Conservation (phyloP, 1,284 basidiomycete genomes). For the Apiotrichum sp. region DNA sequence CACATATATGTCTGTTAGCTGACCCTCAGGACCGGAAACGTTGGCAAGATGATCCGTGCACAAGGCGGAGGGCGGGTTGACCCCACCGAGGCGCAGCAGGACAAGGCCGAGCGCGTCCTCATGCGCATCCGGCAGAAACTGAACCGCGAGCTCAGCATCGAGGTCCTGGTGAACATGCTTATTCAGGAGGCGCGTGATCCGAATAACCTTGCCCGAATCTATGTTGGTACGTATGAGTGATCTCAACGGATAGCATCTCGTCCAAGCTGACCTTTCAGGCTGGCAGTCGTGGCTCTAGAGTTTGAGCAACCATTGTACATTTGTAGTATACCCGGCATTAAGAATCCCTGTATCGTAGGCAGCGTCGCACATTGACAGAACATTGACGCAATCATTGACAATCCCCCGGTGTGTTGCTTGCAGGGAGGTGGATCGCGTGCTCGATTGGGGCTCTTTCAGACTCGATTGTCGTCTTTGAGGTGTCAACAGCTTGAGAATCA, state of each 20-base stretch:
- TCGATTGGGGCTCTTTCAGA: too few relatives aligned
- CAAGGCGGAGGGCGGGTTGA: constrained; percentile 26
- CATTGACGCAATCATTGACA: too few relatives aligned
- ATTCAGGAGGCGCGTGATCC: constrained; percentile 81
- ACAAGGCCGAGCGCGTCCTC: constrained; percentile 85
- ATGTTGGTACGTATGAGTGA: constrained; percentile 50
- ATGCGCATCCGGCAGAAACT: constrained; percentile 72
- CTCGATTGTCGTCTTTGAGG: too few relatives aligned
- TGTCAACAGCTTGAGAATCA: too few relatives aligned
- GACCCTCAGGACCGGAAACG: constrained; percentile 54
- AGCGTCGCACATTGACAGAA: too few relatives aligned
- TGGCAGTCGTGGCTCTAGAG: constrained; percentile 23
- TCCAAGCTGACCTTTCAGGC: constrained; percentile 4
- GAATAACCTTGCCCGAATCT: constrained; percentile 72
- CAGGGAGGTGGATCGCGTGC: too few relatives aligned
- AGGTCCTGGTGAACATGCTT: constrained; percentile 89
- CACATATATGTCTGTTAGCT: background rate
- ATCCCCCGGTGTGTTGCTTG: too few relatives aligned
- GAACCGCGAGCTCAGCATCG: constrained; percentile 75
- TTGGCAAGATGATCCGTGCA: constrained; percentile 51
- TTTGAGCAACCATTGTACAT: too few relatives aligned
- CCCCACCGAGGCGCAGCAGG: constrained; percentile 47
- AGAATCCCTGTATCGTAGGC: too few relatives aligned
- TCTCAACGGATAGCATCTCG: too few relatives aligned
- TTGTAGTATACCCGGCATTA: too few relatives aligned